Evolutionary conservation across 139 green algal genomes (phyloP), one percentile per base, ranked within the genome.

Genomic region (Spirogloea muscicola): DNA sequence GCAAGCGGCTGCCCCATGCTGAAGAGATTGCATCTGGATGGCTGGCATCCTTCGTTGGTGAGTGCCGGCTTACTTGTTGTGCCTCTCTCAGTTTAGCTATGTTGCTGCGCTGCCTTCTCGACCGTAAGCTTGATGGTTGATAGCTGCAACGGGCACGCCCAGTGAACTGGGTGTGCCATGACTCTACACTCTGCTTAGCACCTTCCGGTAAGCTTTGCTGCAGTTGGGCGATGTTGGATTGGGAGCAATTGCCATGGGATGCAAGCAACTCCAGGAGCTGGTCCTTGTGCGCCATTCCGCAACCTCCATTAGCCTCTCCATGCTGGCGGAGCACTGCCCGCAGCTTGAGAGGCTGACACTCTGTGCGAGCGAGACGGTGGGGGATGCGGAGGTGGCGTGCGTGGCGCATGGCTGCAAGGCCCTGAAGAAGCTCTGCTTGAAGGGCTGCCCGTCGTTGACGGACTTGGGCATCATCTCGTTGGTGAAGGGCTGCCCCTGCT

Each of bases 271-370:
- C 33, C 67, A 75, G 67, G 67, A 76, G 49, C 49, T 76, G 3
- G 67, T 76, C 21, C 49, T 76, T 27, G 67, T 76, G 29, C 49
- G 49, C 16, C 55, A 59, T 25, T 76, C 67, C 40, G 42, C 34
- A 37, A 76, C 67, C 13, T 49, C 43, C 33, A 49, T 49, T 38
- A 76, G 67, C 58, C 67, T 76, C 13, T 34, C 29, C 31, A 33
- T 36, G 55, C 67, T 76, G 18, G 40, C 67, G 21, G 33, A 27
- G 16, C 43, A 49, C 49, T 68, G 67, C 58, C 40, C 9, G 21
- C 13, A 29, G 10, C 58, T 76, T 49, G 67, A 76, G 67, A 27
- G 67, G 13, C 58, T 76, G 4, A 76, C 67, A n/a, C 67, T 76
- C 0, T 69, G 46, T 16, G 40, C 55, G 25, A 61, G 18, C 58